Conservation (phyloP, 2,329 filamentous ascomycete genomes). For the Pyrenophora seminiperda region DNA sequence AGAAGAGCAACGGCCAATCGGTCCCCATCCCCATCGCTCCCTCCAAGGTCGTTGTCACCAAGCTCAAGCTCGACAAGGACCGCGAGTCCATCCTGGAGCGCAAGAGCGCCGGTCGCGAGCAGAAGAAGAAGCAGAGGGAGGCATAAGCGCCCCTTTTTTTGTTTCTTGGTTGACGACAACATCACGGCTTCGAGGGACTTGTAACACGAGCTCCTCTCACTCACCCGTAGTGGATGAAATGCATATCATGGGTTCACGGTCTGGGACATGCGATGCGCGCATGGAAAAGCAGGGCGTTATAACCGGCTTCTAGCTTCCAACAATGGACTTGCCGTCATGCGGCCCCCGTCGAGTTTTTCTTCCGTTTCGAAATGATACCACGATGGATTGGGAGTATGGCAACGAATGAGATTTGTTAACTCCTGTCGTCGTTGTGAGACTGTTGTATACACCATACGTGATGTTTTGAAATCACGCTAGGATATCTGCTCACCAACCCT, state of each 20-base stretch:
- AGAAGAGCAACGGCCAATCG: constrained; percentile 96
- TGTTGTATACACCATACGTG: constrained; percentile 18
- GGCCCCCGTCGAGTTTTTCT: constrained; percentile 41
- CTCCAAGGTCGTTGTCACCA: constrained; percentile 97
- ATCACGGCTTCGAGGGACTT: constrained; percentile 44
- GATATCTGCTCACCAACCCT: constrained; percentile 86
- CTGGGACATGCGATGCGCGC: constrained; percentile 41
- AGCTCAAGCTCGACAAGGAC: constrained; percentile 98
- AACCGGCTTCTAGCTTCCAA: constrained; percentile 47
- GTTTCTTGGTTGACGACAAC: constrained; percentile 46
- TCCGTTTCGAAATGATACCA: constrained; percentile 43
- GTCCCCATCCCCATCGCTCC: constrained; percentile 94
- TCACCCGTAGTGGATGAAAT: constrained; percentile 47
- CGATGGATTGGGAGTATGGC: constrained; percentile 33
- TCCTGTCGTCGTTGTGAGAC: constrained; percentile 32
- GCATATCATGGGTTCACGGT: constrained; percentile 46
- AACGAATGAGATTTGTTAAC: constrained; percentile 33
- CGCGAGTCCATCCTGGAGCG: constrained; percentile 86
- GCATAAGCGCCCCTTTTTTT: constrained; percentile 51
- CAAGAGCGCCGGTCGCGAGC: constrained; percentile 80
- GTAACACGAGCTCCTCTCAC: constrained; percentile 42
- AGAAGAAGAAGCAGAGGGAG: constrained; percentile 69
- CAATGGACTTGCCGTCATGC: constrained; percentile 43
- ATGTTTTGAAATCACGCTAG: constrained; percentile 62
- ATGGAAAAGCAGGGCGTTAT: constrained; percentile 48